phyloP scores from a whole-genome alignment of 2,329 filamentous ascomycete genomes.

The Stromatinia cepivora region DNA sequence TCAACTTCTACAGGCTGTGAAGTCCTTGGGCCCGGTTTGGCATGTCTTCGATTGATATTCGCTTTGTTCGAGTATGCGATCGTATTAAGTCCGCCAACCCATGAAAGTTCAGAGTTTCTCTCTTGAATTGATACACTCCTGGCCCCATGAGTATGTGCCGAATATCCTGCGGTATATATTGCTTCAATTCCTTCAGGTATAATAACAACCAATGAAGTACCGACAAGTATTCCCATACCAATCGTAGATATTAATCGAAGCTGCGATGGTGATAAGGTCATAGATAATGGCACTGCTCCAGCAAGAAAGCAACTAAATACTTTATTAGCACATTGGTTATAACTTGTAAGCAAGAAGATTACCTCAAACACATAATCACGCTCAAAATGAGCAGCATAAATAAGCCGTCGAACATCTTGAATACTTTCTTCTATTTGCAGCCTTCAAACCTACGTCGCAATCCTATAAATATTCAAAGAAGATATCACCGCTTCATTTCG shows the following conservation, averaged over 20 bases:
- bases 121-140: conserved; percentile 24
- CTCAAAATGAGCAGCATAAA: conserved; percentile 42
- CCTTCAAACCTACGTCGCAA: conserved; percentile 11
- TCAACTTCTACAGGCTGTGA: neutral
- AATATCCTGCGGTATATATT: conserved; percentile 61
- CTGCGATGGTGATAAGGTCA: conserved; percentile 83
- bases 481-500: conserved; percentile 21
- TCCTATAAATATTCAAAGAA: conserved; percentile 2
- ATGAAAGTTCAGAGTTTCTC: conserved; percentile 28
- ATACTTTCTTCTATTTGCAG: conserved; percentile 4
- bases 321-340: neutral
- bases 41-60: conserved; percentile 2
- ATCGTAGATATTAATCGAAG: conserved; percentile 87
- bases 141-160: conserved; percentile 33
- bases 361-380: conserved; percentile 60
- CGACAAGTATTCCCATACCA: conserved; percentile 90
- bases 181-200: conserved; percentile 96
- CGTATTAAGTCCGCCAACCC: conserved; percentile 30
- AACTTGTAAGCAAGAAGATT: conserved; percentile 38
- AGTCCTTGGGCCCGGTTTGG: neutral
- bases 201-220: conserved; percentile 93
- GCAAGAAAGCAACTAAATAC: conserved; percentile 80
- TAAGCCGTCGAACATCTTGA: conserved; percentile 42
- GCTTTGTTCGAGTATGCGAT: conserved; percentile 26
- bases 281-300: conserved; percentile 84